Conservation (phyloP, 768 basidiomycete genomes). For the Lentinula guzmanii region DNA sequence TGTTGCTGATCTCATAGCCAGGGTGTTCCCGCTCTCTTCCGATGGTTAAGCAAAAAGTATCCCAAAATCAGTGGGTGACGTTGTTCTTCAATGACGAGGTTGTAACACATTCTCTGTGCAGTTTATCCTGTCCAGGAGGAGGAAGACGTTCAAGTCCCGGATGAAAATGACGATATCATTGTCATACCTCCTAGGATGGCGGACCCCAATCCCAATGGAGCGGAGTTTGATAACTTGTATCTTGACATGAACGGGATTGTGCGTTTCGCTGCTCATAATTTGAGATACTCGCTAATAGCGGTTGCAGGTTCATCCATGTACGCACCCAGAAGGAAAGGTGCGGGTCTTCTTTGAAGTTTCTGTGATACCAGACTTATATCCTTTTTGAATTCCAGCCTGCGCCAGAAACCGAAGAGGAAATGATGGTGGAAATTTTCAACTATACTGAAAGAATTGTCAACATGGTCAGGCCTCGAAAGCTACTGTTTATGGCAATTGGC, state of each 20-base stretch:
- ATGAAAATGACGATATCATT: conserved; percentile 60
- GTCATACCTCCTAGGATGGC: conserved; percentile 76
- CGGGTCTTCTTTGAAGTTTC: conserved; percentile 10
- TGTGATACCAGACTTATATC: not conserved
- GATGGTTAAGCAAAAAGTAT: conserved; percentile 98
- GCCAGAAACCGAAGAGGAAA: conserved; percentile 96
- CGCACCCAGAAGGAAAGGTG: conserved; percentile 96
- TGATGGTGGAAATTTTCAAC: conserved; percentile 97
- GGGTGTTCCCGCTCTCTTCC: conserved; percentile 98
- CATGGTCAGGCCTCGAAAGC: conserved; percentile 91
- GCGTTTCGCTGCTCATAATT: conserved; percentile 21
- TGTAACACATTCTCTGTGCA: conserved; percentile 18
- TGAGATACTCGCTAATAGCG: conserved; percentile 2
- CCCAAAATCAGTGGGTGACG: conserved; percentile 80
- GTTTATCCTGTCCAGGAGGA: conserved; percentile 82
- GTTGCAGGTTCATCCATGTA: conserved; percentile 91
- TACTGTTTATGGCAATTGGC: conserved; percentile 99
- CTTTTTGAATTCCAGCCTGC: conserved; percentile 54
- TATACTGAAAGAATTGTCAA: conserved; percentile 97
- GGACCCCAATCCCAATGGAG: conserved; percentile 86
- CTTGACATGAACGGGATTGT: conserved; percentile 99
- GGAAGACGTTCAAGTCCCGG: conserved; percentile 64
- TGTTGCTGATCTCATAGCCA: conserved; percentile 19
- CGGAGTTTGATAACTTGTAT: conserved; percentile 95
- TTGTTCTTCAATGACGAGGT: not conserved